Evolutionary conservation across 2,329 filamentous ascomycete genomes (phyloP), one percentile per base, ranked within the genome.

Genomic region (Trichothecium roseum): DNA sequence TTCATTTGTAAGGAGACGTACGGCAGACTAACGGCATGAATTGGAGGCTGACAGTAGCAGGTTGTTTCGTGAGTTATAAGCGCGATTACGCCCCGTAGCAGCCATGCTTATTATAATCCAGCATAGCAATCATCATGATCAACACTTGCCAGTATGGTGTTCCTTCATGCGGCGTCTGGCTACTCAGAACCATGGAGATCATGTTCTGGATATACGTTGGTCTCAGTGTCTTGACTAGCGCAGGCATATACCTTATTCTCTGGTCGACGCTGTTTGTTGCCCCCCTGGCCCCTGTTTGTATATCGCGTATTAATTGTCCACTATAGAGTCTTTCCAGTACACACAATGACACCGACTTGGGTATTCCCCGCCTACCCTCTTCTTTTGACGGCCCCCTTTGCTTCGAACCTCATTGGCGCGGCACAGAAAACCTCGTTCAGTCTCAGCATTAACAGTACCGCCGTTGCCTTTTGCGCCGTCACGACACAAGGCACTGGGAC

Each of bases 261-360:
- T 86, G 71, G 71, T 75, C 71, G 3, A 74, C 70, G 1, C 60
- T 69, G 69, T 72, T 54, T 42, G 63, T 47, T 8, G 16, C 20
- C 34, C 17, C 26, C 13, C 18, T 4, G 12, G 26, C n/a, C 14
- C 18, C 12, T 8, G 10, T 9, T n/a, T 18, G 3, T 13, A 18
- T 28, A 9, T 20, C n/a, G 12, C 16, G 24, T 29, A 30, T 18
- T 18, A 14, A 36, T 27, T 24, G 6, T 4, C 15, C n/a, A 28
- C 27, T 9, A 30, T 14, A 72, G 62, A 56, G 60, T 63, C 18
- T 69, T 69, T 33, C 68, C 85, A 0, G 84, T 91, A 32, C 80
- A 84, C 24, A 78, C 78, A 35, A 91, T 93, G 85, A 91, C 84
- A 1, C 84, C 84, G 0, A 77, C 86, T 14, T 91, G 84, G 84